Conservation (phyloP, 306 rosid species). For the Corylus heterophylla region DNA sequence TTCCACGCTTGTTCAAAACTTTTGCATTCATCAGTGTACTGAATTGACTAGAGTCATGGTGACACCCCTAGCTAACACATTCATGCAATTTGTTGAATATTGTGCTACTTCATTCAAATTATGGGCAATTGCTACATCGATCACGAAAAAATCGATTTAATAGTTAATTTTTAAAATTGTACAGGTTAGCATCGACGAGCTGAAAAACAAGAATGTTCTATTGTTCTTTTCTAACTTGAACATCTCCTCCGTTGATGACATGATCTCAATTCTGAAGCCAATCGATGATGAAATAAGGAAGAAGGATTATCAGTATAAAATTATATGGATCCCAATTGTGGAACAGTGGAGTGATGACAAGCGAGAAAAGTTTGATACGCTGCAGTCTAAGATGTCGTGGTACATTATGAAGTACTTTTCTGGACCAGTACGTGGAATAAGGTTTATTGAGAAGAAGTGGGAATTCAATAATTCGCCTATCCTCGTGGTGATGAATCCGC, state of each 20-base stretch:
- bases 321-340: constrained; percentile 68
- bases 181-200: constrained; percentile 17
- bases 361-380: constrained; percentile 28
- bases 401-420: constrained; percentile 15
- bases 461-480: constrained; percentile 43
- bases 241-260: background rate
- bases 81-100: no score
- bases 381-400: constrained; percentile 56
- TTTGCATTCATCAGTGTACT: no score
- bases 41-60: no score
- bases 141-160: no score
- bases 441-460: constrained; percentile 44
- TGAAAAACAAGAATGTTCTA: constrained; percentile 28
- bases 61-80: no score
- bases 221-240: constrained; percentile 34
- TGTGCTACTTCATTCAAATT: no score
- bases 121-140: no score
- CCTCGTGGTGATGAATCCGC: constrained; percentile 37
- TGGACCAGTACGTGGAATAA: constrained; percentile 35
- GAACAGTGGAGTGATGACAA: constrained; percentile 42
- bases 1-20: no score
- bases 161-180: background rate
- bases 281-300: constrained; percentile 31
- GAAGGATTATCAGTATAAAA: constrained; percentile 22
- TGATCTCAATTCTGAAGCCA: constrained; percentile 19